Base-by-base conservation (phyloP, 148 eudicot genomes). In the Amaranthus hypochondriacus region DNA sequence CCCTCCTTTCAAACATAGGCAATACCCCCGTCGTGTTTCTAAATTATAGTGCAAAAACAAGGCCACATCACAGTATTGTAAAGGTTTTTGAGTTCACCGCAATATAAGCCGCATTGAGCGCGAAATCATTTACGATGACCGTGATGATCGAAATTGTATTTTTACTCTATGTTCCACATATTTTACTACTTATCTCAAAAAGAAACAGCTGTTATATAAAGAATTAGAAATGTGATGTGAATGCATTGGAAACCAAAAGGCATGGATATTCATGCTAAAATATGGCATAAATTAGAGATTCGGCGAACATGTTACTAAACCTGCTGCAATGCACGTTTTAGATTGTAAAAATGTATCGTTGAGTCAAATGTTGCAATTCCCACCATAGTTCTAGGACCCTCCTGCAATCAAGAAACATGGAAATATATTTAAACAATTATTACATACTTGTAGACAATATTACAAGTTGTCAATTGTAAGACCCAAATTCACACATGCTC, bases 311-410 rank as follows among this genome's bases (percentile, higher is more conserved):
- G 21, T 56, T 54, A 53, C 56, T 18, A 75, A 71, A 96, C 99
- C 99, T 96, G 99, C 85, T 92, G 97, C 60, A 85, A 76, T 76
- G 92, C 96, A 55, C 99, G 96, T 82, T 89, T 96, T 67, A 96
- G 81, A 80, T 96, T 92, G 86, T 96, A 96, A 78, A 96, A 96
- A 79, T 96, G 99, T 77, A 96, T 87, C 13, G 96, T 96, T 54
- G 92, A 90, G 79, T 96, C 99, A 86, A 87, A 96, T 70, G 99
- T 96, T 71, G 99, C 97, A 60, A 96, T 84, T 57, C 99, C 99
- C 66, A 90, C 99, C 88, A 89, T 84, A 71, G 99, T 96, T 72
- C 96, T 87, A 55, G 91, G 94, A 77, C 92, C 97, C 78, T 90
- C 97, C 99, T 96, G 94, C 76, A 84, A 76, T 48, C 56, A 56